These are phyloP conservation scores for Cymbopogon citratus DNA, from an alignment of 176 grass and related monocot genomes.

Conservation along the genomic window DNA sequence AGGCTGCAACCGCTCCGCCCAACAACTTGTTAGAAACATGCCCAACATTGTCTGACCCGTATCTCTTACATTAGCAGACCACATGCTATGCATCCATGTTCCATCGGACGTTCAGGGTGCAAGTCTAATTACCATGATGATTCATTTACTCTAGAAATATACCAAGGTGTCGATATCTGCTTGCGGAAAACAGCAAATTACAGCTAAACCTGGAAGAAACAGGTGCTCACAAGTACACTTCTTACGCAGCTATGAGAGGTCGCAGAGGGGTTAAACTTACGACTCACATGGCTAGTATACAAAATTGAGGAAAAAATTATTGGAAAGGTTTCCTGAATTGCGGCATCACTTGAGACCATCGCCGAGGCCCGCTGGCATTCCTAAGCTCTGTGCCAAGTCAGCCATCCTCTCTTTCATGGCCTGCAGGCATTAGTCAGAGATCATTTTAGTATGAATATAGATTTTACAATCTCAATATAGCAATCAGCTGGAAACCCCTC, in stretches of 20 bases:
- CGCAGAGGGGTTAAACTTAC: background rate
- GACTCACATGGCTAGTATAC: conserved; percentile 40
- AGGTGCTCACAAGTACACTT: conserved; percentile 15
- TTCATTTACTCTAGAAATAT: background rate
- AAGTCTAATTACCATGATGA: background rate
- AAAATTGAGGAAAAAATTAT: conserved; percentile 51
- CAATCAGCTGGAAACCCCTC: background rate
- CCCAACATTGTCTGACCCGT: background rate
- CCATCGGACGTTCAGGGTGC: background rate
- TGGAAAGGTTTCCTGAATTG: conserved; percentile 8
- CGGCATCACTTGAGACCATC: conserved; percentile 54
- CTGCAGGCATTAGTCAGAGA: conserved; percentile 29
- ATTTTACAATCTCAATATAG: background rate
- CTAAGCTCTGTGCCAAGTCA: conserved; percentile 87
- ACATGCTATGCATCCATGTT: background rate
- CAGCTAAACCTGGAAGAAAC: background rate
- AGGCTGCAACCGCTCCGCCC: background rate
- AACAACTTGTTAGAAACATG: background rate
- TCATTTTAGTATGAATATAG: background rate
- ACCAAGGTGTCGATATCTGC: background rate
- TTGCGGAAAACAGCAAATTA: conserved; percentile 10
- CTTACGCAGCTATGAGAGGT: conserved; percentile 19
- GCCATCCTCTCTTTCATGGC: conserved; percentile 99
- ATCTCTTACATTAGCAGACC: background rate
- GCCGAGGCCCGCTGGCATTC: conserved; percentile 73